Evolutionary conservation across 2,329 filamentous ascomycete genomes (phyloP), one percentile per base, ranked within the genome.

Genomic region (Pestalotiopsis sp.): DNA sequence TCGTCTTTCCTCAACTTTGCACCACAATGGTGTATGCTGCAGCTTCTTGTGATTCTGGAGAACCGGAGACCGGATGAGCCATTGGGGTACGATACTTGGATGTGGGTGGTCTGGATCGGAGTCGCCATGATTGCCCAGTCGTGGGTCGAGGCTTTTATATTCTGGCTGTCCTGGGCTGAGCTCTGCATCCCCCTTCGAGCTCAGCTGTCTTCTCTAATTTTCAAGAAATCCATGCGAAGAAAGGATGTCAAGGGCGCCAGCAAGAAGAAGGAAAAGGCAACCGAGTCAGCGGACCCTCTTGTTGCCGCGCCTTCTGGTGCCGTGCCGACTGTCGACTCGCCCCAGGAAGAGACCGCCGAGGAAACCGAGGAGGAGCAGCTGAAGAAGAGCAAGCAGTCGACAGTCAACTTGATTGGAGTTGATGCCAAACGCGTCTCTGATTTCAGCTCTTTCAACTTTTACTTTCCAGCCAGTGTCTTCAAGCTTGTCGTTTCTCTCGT

Each of bases 381-480:
- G 23, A 84, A 73, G 74, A 85, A 80, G 78, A 89, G 72, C 87
- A 91, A 78, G 70, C 93, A 95, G 79, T 90, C 87, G 67, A 92
- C 91, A 3, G 90, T 95, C 68, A 95, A 95, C 77, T 83, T 94
- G 45, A 90, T 95, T 60, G 92, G 91, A n/a, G 90, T 95, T 12
- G 93, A 95, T 77, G 84, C 88, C 7, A 88, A 89, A 71, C 88
- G 92, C 52, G 84, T 95, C 57, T 83, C 91, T 0, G 88, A 92
- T 66, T 93, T 94, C 75, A 83, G 84, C n/a, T 83, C 87, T 4
- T 92, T 86, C 75, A 90, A 92, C 72, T 89, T 90, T 75, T 82
- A 90, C 66, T 90, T 94, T 72, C 82, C 89, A 3, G 87, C 86
- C 39, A 89, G 88, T 52, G 69, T 88, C 5, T 86, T 89, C 72